Percentiles rank a stretch among this genome's conserved stretches.
These are phyloP conservation scores for Botrytis fragariae DNA, from an alignment of 2,329 filamentous ascomycete genomes.

Conservation along the genomic window DNA sequence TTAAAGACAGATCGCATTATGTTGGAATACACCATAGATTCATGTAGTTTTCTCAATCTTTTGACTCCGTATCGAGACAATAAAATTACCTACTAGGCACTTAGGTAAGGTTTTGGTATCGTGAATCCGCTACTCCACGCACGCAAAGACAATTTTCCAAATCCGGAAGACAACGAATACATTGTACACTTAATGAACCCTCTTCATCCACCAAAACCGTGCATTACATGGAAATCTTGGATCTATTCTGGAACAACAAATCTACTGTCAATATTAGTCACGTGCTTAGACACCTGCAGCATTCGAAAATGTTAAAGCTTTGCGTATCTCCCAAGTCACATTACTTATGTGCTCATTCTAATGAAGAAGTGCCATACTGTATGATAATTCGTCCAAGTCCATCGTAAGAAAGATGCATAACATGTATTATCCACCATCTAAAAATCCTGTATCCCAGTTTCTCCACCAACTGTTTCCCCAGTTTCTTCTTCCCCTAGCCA, in stretches of 20 bases:
- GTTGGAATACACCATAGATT: not conserved
- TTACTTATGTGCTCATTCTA: not conserved
- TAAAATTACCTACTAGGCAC: not conserved
- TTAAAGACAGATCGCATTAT: not conserved
- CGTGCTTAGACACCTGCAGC: not conserved
- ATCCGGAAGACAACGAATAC: not conserved
- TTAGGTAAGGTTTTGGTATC: not conserved
- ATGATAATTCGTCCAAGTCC: not conserved
- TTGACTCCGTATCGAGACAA: not conserved
- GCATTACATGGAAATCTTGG: not conserved
- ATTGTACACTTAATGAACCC: not conserved
- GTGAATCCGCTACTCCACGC: not conserved
- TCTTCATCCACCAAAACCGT: not conserved
- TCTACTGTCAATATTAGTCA: not conserved
- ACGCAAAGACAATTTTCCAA: not conserved
- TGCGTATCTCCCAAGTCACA: not conserved
- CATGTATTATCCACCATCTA: slow-evolving; percentile 22
- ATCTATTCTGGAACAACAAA: not conserved
- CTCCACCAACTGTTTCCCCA: slow-evolving; percentile 29
- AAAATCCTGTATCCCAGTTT: slow-evolving; percentile 40
- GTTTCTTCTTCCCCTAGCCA: slow-evolving; percentile 32
- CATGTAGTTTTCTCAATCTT: not conserved
- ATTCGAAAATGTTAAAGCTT: not conserved
- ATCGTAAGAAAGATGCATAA: not conserved
- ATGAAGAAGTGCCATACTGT: not conserved